Evolutionary conservation across 495 filamentous ascomycete species (phyloP).

Genomic region (Parathielavia hyrcaniae): DNA sequence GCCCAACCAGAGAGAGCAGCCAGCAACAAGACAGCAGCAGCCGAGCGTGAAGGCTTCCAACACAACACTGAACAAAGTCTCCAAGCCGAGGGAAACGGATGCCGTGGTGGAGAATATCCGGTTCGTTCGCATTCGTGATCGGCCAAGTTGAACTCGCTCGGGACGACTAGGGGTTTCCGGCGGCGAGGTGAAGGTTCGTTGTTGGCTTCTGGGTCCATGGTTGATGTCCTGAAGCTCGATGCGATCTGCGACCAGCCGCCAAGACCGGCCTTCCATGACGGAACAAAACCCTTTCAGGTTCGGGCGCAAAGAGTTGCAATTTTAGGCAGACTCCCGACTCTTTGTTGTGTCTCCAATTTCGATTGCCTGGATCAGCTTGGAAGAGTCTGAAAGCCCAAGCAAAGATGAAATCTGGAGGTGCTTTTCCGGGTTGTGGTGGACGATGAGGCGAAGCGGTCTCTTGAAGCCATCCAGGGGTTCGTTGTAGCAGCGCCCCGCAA

Average conservation of each 20-base stretch:
- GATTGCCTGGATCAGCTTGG: background rate
- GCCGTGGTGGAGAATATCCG: background rate
- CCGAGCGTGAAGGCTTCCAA: background rate
- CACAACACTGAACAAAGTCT: background rate
- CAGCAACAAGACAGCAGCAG: conserved; percentile 7
- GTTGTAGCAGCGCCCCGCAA: background rate
- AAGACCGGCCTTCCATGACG: background rate
- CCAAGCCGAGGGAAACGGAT: background rate
- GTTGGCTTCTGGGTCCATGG: background rate
- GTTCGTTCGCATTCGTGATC: conserved; percentile 2
- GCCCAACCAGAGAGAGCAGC: conserved; percentile 12
- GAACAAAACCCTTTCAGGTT: background rate
- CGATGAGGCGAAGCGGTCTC: background rate
- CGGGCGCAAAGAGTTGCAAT: background rate
- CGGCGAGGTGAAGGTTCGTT: background rate
- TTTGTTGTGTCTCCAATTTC: background rate
- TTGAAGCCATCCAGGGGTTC: background rate
- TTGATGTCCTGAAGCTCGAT: background rate
- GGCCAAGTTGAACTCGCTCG: background rate
- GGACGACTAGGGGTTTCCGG: background rate
- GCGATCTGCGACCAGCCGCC: conserved; percentile 6
- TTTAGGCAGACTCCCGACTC: background rate
- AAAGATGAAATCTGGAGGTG: background rate
- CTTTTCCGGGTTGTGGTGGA: background rate
- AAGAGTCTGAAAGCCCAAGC: background rate